Evolutionary conservation across 805 yeast genomes (phyloP), one percentile per base, ranked within the genome.

Genomic region (Nadsonia fulvescens): DNA sequence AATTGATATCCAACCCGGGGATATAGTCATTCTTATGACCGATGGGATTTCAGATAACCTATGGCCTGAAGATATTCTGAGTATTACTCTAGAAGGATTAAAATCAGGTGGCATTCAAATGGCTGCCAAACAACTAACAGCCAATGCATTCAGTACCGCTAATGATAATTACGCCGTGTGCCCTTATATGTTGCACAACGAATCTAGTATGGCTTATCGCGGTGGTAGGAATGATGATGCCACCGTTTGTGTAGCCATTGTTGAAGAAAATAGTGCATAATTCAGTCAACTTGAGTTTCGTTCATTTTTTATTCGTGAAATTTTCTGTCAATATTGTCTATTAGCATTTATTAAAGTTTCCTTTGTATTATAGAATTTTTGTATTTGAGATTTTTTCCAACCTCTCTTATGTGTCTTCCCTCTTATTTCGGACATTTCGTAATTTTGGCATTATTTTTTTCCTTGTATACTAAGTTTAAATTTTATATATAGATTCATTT

Each of bases 81-180:
- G 32, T 10, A 26, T 21, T 16, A 20, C 35, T 6, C 28, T 30
- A 20, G 31, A 27, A 16, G 34, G 34, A 15, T 16, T 16, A 15
- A 35, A 32, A 17, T 24, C 24, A 15, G 31, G 25, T 7, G 26
- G 35, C 12, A 20, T 32, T 8, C 35, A 32, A 30, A 26, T 24
- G 4, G 35, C 28, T 3, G 35, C 36, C 4, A 32, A 32, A 10
- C 11, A 15, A 7, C 25, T 32, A 7, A 20, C 32, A 2, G 25
- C 21, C 3, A 23, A 24, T 5, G 35, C 35, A 8, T 22, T 25
- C 14, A 35, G 32, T 16, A 27, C 19, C 11, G 34, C 36, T 17
- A 28, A 24, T 21, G 35, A 32, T 22, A 32, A 32, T 22, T 32
- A 20, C 32, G 35, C 35, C 24, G 33, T 30, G 14, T 30, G 33